phyloP scores from a whole-genome alignment of 2,329 filamentous ascomycete genomes.

The Calonectria pauciramosa region DNA sequence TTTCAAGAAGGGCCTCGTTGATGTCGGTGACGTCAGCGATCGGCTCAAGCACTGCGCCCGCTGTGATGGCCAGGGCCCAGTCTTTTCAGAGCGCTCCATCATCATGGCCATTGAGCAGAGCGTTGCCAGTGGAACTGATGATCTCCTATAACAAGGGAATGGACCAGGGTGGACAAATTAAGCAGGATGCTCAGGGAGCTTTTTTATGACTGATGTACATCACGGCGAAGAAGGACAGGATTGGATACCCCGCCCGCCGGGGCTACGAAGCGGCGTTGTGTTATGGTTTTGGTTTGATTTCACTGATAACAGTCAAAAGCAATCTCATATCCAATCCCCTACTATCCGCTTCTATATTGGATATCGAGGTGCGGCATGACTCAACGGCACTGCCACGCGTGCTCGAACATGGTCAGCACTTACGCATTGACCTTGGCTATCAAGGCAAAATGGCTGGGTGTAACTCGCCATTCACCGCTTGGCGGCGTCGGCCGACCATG shows the following conservation, averaged over 20 bases:
- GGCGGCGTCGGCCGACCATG: constrained; percentile 5
- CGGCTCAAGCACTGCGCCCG: constrained; percentile 80
- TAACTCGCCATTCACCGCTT: neutral
- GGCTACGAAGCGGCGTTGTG: constrained; percentile 45
- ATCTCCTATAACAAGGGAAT: constrained; percentile 65
- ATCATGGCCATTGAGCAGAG: constrained; percentile 82
- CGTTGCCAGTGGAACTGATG: constrained; percentile 82
- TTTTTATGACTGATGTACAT: constrained; percentile 45
- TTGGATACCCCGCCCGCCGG: constrained; percentile 45
- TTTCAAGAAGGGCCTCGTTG: constrained; percentile 82
- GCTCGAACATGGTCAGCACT: neutral
- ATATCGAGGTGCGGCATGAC: neutral
- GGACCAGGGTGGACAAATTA: constrained; percentile 8
- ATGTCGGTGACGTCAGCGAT: constrained; percentile 86
- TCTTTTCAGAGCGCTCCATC: constrained; percentile 85
- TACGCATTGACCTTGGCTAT: neutral
- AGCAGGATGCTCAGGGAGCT: constrained; percentile 26
- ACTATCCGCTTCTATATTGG: neutral
- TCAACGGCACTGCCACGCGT: neutral
- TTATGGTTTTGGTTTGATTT: constrained; percentile 32
- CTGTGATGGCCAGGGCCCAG: constrained; percentile 90
- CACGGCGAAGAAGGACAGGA: constrained; percentile 36
- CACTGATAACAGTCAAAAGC: constrained; percentile 18
- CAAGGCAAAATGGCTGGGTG: neutral
- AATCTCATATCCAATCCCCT: constrained; percentile 6